These are phyloP conservation scores for Zychaea mexicana DNA, from an alignment of 371 early-diverging fungal genomes.

Conservation along the genomic window DNA sequence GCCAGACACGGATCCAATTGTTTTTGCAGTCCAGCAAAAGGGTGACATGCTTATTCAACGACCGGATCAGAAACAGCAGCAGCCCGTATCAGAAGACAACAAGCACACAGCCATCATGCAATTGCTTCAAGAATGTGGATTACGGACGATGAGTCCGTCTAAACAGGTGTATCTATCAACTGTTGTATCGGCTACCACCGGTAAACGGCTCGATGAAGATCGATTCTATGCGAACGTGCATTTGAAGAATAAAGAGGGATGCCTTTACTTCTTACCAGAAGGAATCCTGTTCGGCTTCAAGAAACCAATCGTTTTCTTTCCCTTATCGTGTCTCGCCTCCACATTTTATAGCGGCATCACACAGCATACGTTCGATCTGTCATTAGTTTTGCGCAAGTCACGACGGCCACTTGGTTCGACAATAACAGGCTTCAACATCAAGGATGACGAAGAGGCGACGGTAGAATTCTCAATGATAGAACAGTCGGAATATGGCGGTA, in stretches of 20 bases:
- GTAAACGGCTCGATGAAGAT: slow-evolving; percentile 24
- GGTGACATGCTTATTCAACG: background rate
- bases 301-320: slow-evolving; percentile 58
- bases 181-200: slow-evolving; percentile 30
- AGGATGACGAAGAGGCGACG: slow-evolving; percentile 26
- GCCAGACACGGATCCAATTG: slow-evolving; percentile 33
- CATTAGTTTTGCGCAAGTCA: slow-evolving; percentile 20
- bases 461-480: slow-evolving; percentile 61
- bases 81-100: slow-evolving; percentile 2
- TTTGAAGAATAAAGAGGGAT: slow-evolving; percentile 51
- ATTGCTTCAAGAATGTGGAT: slow-evolving; percentile 18
- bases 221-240: slow-evolving; percentile 34
- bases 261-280: slow-evolving; percentile 52
- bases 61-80: background rate
- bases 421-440: background rate
- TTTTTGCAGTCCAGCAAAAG: slow-evolving; percentile 44
- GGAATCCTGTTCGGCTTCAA: slow-evolving; percentile 69
- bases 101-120: slow-evolving; percentile 18
- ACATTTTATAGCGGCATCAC: slow-evolving; percentile 46
- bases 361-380: slow-evolving; percentile 59
- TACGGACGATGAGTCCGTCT: slow-evolving; percentile 17
- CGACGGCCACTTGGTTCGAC: slow-evolving; percentile 21
- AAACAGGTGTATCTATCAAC: slow-evolving; percentile 22
- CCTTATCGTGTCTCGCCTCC: slow-evolving; percentile 30
- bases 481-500: slow-evolving; percentile 50